These are phyloP conservation scores for Thalassiosira livingstoniorum DNA, from an alignment of 352 stramenopile species.

Conservation along the genomic window DNA sequence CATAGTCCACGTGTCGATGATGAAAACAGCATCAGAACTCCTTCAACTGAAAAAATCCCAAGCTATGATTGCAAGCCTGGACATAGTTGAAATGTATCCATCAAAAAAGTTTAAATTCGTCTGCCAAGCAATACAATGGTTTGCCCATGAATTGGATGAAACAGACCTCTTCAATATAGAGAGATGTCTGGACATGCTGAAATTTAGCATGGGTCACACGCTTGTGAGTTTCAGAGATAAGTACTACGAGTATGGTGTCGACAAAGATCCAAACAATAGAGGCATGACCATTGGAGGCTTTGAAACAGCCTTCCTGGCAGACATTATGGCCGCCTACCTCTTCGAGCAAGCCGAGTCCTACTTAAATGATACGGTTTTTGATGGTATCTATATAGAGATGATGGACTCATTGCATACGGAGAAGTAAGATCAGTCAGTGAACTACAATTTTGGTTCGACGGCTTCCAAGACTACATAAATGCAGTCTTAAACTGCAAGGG, in stretches of 20 bases:
- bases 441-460: constrained; percentile 5
- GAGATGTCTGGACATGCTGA: constrained; percentile 25
- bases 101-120: too few species aligned
- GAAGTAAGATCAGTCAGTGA: not conserved
- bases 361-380: not conserved
- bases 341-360: constrained; percentile 7
- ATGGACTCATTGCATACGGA: constrained; percentile 6
- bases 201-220: constrained; percentile 42
- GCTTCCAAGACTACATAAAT: constrained; percentile 1
- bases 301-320: constrained; percentile 20
- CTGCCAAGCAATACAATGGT: not conserved
- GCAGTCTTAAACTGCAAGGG: not conserved
- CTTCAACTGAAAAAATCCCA: not conserved
- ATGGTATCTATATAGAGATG: constrained; percentile 26
- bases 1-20: not conserved
- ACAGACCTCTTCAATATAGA: constrained; percentile 1
- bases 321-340: constrained; percentile 16
- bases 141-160: not conserved
- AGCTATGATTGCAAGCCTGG: not conserved
- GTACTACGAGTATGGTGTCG: constrained; percentile 41
- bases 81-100: too few species aligned
- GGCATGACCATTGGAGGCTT: constrained; percentile 32
- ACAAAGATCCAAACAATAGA: not conserved
- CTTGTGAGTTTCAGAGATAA: constrained; percentile 30
- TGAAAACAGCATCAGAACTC: not conserved